phyloP scores from a whole-genome alignment of 2,329 filamentous ascomycete species.

The Pseudogymnoascus sp. region DNA sequence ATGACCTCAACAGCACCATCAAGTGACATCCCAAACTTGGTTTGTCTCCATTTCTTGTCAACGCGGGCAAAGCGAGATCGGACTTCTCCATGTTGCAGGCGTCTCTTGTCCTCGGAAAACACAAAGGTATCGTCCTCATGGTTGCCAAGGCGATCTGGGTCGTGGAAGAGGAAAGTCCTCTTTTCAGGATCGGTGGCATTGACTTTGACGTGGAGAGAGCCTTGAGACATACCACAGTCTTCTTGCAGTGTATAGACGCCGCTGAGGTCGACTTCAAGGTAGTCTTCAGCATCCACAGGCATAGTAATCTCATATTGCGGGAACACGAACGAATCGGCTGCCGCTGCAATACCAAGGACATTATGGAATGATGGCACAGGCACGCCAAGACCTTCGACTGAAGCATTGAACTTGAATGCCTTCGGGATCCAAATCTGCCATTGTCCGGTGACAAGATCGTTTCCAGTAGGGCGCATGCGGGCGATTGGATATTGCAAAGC shows the following conservation, averaged over 20 bases:
- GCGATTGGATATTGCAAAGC: constrained; percentile 39
- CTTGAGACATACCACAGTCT: constrained; percentile 48
- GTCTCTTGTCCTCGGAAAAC: constrained; percentile 41
- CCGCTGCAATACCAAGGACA: constrained; percentile 14
- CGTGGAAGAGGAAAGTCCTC: constrained; percentile 47
- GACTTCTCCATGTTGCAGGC: constrained; percentile 37
- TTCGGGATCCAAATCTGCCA: constrained; percentile 38
- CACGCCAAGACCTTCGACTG: constrained; percentile 28
- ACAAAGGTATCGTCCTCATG: constrained; percentile 44
- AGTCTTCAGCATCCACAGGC: constrained; percentile 21
- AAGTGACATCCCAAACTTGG: constrained; percentile 10
- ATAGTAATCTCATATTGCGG: constrained; percentile 33
- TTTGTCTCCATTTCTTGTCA: constrained; percentile 36
- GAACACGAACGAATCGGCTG: constrained; percentile 28
- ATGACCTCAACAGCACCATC: constrained; percentile 2
- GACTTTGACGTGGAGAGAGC: constrained; percentile 38
- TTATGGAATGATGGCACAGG: constrained; percentile 17
- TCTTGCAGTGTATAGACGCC: constrained; percentile 44
- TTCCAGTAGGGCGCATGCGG: constrained; percentile 31
- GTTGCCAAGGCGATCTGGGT: constrained; percentile 41
- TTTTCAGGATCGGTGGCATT: not conserved
- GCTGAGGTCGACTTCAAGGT: constrained; percentile 31
- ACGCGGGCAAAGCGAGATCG: constrained; percentile 39
- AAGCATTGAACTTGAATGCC: constrained; percentile 27
- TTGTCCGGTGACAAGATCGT: constrained; percentile 29